phyloP scores from a whole-genome alignment of 192 early-diverging fungal genomes.

The Helicostylum pulchrum region DNA sequence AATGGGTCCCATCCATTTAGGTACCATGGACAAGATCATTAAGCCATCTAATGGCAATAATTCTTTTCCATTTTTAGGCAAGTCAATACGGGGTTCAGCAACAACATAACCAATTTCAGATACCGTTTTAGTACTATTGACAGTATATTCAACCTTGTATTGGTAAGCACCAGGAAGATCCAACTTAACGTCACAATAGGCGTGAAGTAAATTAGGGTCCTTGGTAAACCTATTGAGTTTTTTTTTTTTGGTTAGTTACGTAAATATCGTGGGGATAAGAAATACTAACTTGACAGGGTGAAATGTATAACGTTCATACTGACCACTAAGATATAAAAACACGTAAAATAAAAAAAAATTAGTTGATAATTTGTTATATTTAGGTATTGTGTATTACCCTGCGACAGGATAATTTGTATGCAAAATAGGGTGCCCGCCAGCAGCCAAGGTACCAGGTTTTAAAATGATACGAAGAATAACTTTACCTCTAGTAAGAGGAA shows the following conservation, averaged over 20 bases:
- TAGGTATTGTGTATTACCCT: constrained; percentile 50
- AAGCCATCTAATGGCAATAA: constrained; percentile 86
- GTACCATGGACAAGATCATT: constrained; percentile 86
- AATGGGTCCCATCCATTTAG: constrained; percentile 94
- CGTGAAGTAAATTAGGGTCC: constrained; percentile 51
- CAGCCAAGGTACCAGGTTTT: constrained; percentile 73
- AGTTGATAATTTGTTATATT: constrained; percentile 15
- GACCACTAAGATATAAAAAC: constrained; percentile 14
- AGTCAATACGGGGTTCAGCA: constrained; percentile 80
- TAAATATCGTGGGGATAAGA: constrained; percentile 12
- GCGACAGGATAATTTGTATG: constrained; percentile 85
- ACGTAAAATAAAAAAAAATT: constrained; percentile 34
- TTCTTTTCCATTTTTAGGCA: constrained; percentile 33
- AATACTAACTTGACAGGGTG: constrained; percentile 36
- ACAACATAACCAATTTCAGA: constrained; percentile 67
- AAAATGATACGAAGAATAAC: constrained; percentile 79
- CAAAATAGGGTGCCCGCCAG: constrained; percentile 60
- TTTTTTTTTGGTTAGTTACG: not conserved
- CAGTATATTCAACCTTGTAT: constrained; percentile 74
- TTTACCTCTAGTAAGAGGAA: constrained; percentile 65
- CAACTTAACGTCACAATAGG: constrained; percentile 64
- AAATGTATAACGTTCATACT: constrained; percentile 43
- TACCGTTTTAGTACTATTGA: constrained; percentile 9
- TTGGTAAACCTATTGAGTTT: not conserved
- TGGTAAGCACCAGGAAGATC: constrained; percentile 77